Conservation (phyloP, 768 basidiomycete genomes). For the Amanita jacksonii region DNA sequence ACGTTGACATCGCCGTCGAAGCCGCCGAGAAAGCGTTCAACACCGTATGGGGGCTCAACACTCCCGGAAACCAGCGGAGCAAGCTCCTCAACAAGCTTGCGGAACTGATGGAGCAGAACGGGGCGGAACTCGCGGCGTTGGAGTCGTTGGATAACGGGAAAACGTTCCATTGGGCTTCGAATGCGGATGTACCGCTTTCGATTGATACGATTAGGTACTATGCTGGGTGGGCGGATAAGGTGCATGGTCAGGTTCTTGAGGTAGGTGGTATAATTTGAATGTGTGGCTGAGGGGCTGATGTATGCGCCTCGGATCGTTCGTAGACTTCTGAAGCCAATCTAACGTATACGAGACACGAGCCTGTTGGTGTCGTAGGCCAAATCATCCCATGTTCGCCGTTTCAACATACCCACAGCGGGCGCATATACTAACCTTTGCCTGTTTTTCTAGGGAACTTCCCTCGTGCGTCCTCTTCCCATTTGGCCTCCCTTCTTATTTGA, state of each 20-base stretch:
- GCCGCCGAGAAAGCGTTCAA: conserved; percentile 51
- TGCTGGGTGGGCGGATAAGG: conserved; percentile 87
- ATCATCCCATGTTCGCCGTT: conserved; percentile 50
- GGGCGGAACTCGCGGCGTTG: conserved; percentile 59
- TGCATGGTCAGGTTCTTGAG: conserved; percentile 68
- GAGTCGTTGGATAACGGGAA: conserved; percentile 72
- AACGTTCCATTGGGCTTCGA: conserved; percentile 38
- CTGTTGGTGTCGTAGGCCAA: conserved; percentile 41
- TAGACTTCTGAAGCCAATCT: conserved; percentile 2
- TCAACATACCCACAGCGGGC: no score
- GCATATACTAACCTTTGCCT: conserved; percentile 22
- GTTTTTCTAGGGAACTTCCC: conserved; percentile 52
- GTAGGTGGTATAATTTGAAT: conserved; percentile 17
- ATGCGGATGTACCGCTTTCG: conserved; percentile 38
- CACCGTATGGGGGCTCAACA: conserved; percentile 59
- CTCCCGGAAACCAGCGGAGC: conserved; percentile 41
- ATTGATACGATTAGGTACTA: conserved; percentile 62
- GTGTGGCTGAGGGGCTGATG: no score
- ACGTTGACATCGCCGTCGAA: conserved; percentile 69
- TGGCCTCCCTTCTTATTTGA: neutral
- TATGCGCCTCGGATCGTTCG: no score
- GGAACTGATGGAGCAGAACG: conserved; percentile 49
- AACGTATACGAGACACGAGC: conserved; percentile 52
- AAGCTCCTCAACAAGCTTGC: conserved; percentile 55
- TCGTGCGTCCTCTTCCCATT: conserved; percentile 19